phyloP scores from a whole-genome alignment of 768 basidiomycete genomes.

The Pisolithus sp. region DNA sequence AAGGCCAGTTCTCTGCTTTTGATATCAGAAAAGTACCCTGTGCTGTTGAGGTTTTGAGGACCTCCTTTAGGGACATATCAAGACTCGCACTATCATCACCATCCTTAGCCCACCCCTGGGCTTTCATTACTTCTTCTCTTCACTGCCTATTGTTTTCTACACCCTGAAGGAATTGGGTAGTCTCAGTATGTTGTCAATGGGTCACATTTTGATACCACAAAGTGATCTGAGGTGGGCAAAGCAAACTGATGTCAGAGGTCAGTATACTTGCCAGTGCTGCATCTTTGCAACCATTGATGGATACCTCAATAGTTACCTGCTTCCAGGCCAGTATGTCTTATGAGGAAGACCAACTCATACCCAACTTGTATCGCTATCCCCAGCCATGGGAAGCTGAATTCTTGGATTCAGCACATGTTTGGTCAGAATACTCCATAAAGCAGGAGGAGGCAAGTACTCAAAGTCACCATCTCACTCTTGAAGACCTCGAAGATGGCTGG shows the following conservation, averaged over 20 bases:
- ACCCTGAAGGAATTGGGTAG: slow-evolving; percentile 98
- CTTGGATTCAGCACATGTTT: slow-evolving; percentile 95
- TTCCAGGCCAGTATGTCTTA: slow-evolving; percentile 99
- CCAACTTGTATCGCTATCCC: slow-evolving; percentile 93
- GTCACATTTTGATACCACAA: slow-evolving; percentile 96
- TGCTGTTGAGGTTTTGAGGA: too few species aligned
- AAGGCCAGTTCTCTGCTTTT: too few species aligned
- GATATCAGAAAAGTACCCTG: too few species aligned
- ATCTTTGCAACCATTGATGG: not conserved
- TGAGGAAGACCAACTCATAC: slow-evolving; percentile 91
- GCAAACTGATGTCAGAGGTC: slow-evolving; percentile 91
- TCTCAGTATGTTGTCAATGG: slow-evolving; percentile 99
- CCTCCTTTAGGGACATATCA: too few species aligned
- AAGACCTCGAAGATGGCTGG: slow-evolving; percentile 98
- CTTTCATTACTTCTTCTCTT: too few species aligned
- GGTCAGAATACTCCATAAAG: slow-evolving; percentile 99
- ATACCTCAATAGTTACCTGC: slow-evolving; percentile 64
- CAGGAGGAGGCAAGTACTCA: slow-evolving; percentile 99
- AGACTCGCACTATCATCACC: too few species aligned
- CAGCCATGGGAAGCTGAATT: slow-evolving; percentile 99
- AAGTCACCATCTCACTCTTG: slow-evolving; percentile 91
- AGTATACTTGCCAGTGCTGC: slow-evolving; percentile 6
- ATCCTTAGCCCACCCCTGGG: too few species aligned
- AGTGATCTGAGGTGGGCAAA: slow-evolving; percentile 97
- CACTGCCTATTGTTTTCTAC: slow-evolving; percentile 93